Conservation (phyloP, 805 yeast genomes). For the Candida incommunis region DNA sequence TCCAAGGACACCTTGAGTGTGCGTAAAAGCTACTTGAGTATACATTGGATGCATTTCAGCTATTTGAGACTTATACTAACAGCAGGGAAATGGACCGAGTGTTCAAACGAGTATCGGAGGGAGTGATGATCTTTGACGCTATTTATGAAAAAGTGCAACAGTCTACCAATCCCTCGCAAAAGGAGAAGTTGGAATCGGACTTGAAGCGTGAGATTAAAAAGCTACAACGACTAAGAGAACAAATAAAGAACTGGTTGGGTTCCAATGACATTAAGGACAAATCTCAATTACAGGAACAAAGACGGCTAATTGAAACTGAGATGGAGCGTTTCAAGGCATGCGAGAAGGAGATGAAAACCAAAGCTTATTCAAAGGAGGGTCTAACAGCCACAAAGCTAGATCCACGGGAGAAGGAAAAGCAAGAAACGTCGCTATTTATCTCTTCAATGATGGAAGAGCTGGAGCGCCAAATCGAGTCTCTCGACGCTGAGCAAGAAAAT, state of each 20-base stretch:
- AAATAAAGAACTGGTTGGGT: conserved; percentile 86
- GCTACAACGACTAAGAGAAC: conserved; percentile 85
- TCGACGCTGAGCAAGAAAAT: conserved; percentile 57
- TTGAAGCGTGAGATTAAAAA: conserved; percentile 90
- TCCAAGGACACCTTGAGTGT: too few species aligned
- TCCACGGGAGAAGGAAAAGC: conserved; percentile 69
- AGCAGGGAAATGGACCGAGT: conserved; percentile 74
- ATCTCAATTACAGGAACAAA: conserved; percentile 62
- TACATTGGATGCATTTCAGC: neutral
- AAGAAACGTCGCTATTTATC: conserved; percentile 56
- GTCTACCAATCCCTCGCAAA: conserved; percentile 73
- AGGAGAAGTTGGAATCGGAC: conserved; percentile 82
- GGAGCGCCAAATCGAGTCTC: conserved; percentile 63
- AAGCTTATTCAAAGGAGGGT: conserved; percentile 90
- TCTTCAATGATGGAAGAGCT: conserved; percentile 64
- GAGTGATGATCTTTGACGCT: conserved; percentile 70
- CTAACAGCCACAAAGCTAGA: conserved; percentile 54
- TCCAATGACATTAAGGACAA: conserved; percentile 88
- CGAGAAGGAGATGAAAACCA: conserved; percentile 84
- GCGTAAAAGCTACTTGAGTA: neutral
- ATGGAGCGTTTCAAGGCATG: conserved; percentile 95
- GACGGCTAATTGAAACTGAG: conserved; percentile 45
- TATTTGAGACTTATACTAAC: neutral
- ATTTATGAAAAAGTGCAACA: conserved; percentile 73
- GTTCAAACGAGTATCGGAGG: conserved; percentile 84